These are phyloP conservation scores for Dryadomyces quercivorus DNA, from an alignment of 2,329 filamentous ascomycete genomes.

Conservation along the genomic window DNA sequence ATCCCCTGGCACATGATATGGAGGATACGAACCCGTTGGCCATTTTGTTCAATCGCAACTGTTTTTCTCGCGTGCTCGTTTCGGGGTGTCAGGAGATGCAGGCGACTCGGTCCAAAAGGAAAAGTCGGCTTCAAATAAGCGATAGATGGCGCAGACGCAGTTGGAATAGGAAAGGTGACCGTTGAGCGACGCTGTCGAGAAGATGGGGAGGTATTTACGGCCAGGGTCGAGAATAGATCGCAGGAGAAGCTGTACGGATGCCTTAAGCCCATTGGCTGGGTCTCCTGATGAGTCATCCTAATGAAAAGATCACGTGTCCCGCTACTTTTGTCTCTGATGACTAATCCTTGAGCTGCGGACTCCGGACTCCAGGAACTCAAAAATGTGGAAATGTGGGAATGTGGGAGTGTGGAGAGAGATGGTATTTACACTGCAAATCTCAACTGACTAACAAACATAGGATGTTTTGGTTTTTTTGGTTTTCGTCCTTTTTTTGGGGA, in stretches of 20 bases:
- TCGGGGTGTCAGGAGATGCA: not conserved
- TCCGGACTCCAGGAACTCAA: not conserved
- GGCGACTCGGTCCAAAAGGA: not conserved
- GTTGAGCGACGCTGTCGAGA: not conserved
- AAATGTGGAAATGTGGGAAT: not conserved
- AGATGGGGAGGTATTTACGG: not conserved
- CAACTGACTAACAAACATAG: not conserved
- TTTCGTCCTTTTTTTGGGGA: not conserved
- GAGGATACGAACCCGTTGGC: constrained; percentile 12
- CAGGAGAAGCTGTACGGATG: not conserved
- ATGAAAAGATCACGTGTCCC: not conserved
- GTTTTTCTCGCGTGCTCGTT: not conserved
- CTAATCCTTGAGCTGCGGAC: too few relatives aligned
- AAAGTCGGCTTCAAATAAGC: not conserved
- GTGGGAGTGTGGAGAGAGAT: not conserved
- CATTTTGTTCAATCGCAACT: constrained; percentile 7
- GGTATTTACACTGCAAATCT: not conserved
- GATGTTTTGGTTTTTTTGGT: not conserved
- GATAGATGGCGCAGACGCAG: not conserved
- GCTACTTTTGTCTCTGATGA: too few relatives aligned
- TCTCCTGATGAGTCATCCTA: not conserved
- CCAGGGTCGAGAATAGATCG: too few relatives aligned
- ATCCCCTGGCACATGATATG: not conserved
- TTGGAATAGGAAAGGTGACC: not conserved
- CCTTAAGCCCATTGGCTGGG: not conserved